A percentile compares a stretch with the other conserved stretches of the same genome.
Conservation (phyloP, 768 basidiomycete species). For the Phylloporus rhodoxanthus region DNA sequence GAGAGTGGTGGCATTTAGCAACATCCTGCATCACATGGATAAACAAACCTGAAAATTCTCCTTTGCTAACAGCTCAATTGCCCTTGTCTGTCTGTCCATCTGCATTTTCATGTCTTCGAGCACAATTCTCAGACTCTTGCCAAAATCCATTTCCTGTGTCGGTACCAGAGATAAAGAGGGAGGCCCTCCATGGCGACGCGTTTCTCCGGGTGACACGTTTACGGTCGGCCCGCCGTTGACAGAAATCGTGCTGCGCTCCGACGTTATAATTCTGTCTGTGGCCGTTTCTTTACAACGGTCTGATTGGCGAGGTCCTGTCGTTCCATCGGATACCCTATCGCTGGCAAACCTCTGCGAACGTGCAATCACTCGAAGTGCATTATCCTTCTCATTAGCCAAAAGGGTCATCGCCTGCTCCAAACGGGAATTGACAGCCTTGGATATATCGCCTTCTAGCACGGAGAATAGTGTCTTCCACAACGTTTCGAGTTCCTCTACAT, state of each 20-base stretch:
- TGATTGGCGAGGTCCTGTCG: conserved; percentile 7
- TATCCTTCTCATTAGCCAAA: conserved; percentile 30
- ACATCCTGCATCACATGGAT: not conserved
- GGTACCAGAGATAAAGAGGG: conserved; percentile 11
- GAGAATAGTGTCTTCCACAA: conserved; percentile 47
- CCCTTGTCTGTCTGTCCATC: conserved; percentile 44
- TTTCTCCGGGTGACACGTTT: conserved; percentile 10
- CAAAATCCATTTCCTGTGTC: conserved; percentile 17
- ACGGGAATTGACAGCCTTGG: conserved; percentile 30
- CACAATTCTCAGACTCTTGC: conserved; percentile 29
- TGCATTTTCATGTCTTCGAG: conserved; percentile 44
- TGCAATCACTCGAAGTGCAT: conserved; percentile 14
- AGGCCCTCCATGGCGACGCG: conserved; percentile 8
- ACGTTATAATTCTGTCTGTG: conserved; percentile 12
- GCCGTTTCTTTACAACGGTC: conserved; percentile 10
- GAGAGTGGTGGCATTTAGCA: conserved; percentile 5
- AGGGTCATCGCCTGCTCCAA: conserved; percentile 31
- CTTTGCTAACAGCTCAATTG: conserved; percentile 37
- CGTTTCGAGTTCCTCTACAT: conserved; percentile 35
- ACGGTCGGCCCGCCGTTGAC: conserved; percentile 4
- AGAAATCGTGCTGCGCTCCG: conserved; percentile 9
- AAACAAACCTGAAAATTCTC: conserved; percentile 44
- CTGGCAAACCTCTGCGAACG: conserved; percentile 14
- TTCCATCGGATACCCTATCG: conserved; percentile 6
- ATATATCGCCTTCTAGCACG: conserved; percentile 37